Percentiles rank a stretch among this genome's conserved stretches.
Conservation (phyloP, 2,329 filamentous ascomycete species). For the Akanthomyces muscarius region DNA sequence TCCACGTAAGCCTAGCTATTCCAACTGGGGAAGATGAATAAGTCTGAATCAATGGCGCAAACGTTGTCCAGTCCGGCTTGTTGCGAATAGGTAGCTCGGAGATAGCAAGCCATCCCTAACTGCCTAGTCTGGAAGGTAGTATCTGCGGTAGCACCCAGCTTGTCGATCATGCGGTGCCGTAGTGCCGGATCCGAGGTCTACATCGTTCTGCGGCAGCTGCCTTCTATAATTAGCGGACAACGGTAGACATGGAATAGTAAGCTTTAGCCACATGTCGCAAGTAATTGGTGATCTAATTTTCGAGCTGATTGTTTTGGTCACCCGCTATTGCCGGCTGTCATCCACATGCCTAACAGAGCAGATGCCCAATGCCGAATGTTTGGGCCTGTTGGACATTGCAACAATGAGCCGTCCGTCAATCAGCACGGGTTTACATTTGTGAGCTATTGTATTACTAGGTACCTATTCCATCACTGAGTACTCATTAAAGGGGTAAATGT, state of each 20-base stretch:
- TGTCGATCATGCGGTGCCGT: conserved; percentile 1
- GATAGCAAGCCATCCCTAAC: neutral
- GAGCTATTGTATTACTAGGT: no score
- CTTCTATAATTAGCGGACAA: neutral
- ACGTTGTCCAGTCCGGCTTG: neutral
- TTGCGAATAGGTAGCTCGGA: neutral
- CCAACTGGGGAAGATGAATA: neutral
- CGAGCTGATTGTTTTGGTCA: neutral
- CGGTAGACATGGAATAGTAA: neutral
- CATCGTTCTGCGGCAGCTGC: neutral
- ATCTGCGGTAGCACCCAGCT: neutral
- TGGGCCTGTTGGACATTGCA: no score
- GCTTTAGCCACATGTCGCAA: neutral
- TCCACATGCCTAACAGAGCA: neutral
- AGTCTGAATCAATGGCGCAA: neutral
- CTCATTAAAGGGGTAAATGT: no score
- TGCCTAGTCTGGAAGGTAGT: conserved; percentile 7
- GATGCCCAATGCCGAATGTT: neutral
- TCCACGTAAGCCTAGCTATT: neutral
- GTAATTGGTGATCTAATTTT: neutral
- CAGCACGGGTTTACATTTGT: no score
- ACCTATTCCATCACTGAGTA: no score
- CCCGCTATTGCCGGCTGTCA: neutral
- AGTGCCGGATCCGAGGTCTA: neutral
- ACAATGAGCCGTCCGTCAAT: no score